A percentile compares a stretch with the other conserved stretches of the same genome.
These are phyloP conservation scores for Podaxis sp. DNA, from an alignment of 768 basidiomycete genomes.

Conservation along the genomic window DNA sequence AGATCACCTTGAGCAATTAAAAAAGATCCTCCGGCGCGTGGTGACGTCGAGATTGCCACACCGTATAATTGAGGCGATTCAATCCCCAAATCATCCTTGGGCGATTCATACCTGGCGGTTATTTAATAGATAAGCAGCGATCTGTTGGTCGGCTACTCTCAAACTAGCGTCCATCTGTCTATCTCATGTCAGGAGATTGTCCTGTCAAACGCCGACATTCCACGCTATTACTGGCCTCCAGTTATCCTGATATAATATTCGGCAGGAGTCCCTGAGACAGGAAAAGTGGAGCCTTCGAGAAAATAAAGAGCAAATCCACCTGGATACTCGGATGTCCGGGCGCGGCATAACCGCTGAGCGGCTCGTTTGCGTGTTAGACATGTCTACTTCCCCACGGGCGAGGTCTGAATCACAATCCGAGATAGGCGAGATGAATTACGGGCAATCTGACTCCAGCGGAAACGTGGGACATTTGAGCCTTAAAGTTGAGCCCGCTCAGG, in stretches of 20 bases:
- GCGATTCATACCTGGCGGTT: too few species aligned
- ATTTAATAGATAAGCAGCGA: too few species aligned
- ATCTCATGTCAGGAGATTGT: not conserved
- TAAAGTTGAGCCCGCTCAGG: not conserved
- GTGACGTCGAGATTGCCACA: too few species aligned
- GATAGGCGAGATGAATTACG: not conserved
- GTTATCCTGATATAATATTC: not conserved
- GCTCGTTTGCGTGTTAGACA: too few species aligned
- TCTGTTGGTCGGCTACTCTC: too few species aligned
- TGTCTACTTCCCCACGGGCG: not conserved
- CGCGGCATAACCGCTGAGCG: not conserved
- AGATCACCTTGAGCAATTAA: too few species aligned
- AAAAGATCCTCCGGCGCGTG: too few species aligned
- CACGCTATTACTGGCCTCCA: not conserved
- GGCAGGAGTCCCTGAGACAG: not conserved
- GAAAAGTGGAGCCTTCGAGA: not conserved
- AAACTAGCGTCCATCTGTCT: too few species aligned
- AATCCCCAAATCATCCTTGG: too few species aligned
- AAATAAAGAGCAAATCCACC: not conserved
- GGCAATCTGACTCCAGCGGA: not conserved
- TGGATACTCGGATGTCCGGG: not conserved
- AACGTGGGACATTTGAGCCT: not conserved
- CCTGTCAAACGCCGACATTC: not conserved
- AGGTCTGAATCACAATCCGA: not conserved
- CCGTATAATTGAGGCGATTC: too few species aligned